A percentile compares a stretch with the other conserved stretches of the same genome.
Conservation (phyloP, 2,329 filamentous ascomycete genomes). For the Colletotrichum aenigma region DNA sequence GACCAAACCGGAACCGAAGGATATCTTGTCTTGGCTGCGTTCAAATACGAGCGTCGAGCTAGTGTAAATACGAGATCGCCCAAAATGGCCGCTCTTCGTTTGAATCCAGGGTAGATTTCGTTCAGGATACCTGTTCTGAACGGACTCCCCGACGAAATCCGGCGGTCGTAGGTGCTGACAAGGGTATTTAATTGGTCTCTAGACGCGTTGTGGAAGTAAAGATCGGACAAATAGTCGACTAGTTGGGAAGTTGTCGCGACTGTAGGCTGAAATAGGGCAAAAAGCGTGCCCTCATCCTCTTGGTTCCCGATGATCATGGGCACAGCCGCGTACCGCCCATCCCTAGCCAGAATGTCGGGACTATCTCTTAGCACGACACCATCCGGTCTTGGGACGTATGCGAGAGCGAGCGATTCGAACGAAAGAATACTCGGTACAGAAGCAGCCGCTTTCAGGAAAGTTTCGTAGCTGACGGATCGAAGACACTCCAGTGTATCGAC, state of each 20-base stretch:
- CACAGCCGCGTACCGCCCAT: constrained; percentile 54
- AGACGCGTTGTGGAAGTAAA: constrained; percentile 66
- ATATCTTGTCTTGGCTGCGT: constrained; percentile 45
- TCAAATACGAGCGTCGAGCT: constrained; percentile 68
- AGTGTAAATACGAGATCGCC: constrained; percentile 80
- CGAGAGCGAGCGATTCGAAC: constrained; percentile 71
- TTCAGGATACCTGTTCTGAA: constrained; percentile 74
- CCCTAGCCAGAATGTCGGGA: constrained; percentile 60
- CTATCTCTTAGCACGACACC: constrained; percentile 65
- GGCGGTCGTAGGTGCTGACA: constrained; percentile 66
- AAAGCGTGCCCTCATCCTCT: constrained; percentile 81
- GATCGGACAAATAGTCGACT: constrained; percentile 61
- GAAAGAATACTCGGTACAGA: constrained; percentile 72
- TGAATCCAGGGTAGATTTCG: constrained; percentile 77
- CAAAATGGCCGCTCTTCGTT: constrained; percentile 75
- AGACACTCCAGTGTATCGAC: constrained; percentile 69
- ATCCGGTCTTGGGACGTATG: constrained; percentile 78
- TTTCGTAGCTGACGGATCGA: constrained; percentile 61
- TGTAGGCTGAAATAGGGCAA: constrained; percentile 72
- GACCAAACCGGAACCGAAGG: constrained; percentile 72
- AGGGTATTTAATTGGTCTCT: constrained; percentile 55
- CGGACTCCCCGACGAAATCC: constrained; percentile 66
- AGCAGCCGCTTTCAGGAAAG: constrained; percentile 69
- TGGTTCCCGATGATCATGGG: constrained; percentile 70
- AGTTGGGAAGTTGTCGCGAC: constrained; percentile 65